Conservation (phyloP, 2,329 filamentous ascomycete species). For the Diaporthe batatas region DNA sequence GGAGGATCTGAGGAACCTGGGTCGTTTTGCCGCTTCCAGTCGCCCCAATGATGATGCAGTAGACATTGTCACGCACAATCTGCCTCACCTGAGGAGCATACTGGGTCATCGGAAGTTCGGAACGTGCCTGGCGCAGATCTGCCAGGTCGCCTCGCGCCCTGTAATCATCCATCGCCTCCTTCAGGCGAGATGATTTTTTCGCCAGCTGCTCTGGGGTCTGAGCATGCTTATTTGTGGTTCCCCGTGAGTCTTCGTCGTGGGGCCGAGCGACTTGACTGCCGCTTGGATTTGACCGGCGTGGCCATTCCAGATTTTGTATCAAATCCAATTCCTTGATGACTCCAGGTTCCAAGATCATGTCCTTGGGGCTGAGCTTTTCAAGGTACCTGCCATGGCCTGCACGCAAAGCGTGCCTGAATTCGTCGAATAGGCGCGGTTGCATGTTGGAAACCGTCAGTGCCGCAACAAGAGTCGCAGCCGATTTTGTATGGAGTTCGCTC, state of each 20-base stretch:
- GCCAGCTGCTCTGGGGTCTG: neutral
- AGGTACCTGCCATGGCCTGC: constrained; percentile 27
- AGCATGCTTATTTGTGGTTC: neutral
- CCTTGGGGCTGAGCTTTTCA: neutral
- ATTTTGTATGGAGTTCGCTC: neutral
- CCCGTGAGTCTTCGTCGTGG: neutral
- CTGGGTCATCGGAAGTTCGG: constrained; percentile 36
- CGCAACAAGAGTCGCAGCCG: constrained; percentile 6
- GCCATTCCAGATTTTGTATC: neutral
- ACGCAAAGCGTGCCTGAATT: constrained; percentile 5
- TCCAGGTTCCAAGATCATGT: neutral
- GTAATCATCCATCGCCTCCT: neutral
- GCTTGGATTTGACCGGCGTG: neutral
- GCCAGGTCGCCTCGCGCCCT: constrained; percentile 14
- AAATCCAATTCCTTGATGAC: neutral
- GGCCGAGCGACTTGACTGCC: no score
- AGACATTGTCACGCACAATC: constrained; percentile 37
- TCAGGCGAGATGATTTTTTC: constrained; percentile 1
- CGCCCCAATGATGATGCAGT: constrained; percentile 39
- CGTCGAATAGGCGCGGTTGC: constrained; percentile 1
- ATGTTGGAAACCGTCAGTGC: constrained; percentile 2
- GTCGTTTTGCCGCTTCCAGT: constrained; percentile 41
- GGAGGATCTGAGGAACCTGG: constrained; percentile 66
- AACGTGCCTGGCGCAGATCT: constrained; percentile 14
- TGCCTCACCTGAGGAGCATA: constrained; percentile 25